A percentile compares a stretch with the other conserved stretches of the same genome.
Evolutionary conservation across 768 basidiomycete species (phyloP).

Genomic region (Sarcomyxa edulis): DNA sequence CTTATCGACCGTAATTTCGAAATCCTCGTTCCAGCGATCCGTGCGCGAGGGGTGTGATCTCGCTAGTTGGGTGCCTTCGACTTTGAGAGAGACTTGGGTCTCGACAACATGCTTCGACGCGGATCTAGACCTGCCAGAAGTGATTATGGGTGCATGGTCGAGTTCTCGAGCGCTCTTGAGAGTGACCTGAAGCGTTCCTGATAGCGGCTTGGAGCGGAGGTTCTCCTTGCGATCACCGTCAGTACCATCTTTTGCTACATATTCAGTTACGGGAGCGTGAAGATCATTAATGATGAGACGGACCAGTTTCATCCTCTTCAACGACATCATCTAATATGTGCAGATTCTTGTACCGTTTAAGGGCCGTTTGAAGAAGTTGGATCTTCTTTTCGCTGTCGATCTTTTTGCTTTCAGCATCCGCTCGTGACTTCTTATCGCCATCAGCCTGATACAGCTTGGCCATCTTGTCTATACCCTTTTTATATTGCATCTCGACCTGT

Average conservation of each 20-base stretch:
- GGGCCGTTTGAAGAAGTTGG: conserved; percentile 82
- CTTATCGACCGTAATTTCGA: conserved; percentile 95
- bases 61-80: conserved; percentile 92
- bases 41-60: conserved; percentile 90
- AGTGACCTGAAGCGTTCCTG: conserved; percentile 86
- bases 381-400: conserved; percentile 97
- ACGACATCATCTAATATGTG: conserved; percentile 88
- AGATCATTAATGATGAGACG: conserved; percentile 17
- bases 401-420: conserved; percentile 90
- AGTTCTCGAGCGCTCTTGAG: conserved; percentile 90
- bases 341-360: conserved; percentile 94
- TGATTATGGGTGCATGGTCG: conserved; percentile 82
- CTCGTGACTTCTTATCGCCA: conserved; percentile 93
- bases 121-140: conserved; percentile 55
- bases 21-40: conserved; percentile 97
- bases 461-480: conserved; percentile 99
- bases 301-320: conserved; percentile 78
- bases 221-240: conserved; percentile 91
- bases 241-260: conserved; percentile 46
- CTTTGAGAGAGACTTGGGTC: conserved; percentile 90
- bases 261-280: too few relatives aligned
- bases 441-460: conserved; percentile 93
- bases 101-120: conserved; percentile 78
- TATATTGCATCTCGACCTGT: conserved; percentile 97
- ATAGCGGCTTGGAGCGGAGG: conserved; percentile 87